phyloP scores from a whole-genome alignment of 2,329 filamentous ascomycete genomes.

The Alternaria triticimaculans region DNA sequence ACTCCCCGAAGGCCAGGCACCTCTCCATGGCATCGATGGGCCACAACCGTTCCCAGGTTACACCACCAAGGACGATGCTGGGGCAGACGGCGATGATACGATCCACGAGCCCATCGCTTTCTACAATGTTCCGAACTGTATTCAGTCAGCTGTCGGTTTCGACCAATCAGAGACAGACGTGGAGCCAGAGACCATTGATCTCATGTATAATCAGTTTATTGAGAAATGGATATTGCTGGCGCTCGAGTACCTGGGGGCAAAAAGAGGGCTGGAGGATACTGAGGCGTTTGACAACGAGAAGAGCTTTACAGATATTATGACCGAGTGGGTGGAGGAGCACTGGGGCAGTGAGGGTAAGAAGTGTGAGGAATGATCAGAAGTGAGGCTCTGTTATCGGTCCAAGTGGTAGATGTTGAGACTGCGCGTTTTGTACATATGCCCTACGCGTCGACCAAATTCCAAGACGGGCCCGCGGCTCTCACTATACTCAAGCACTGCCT shows the following conservation, averaged over 20 bases:
- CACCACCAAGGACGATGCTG: constrained; percentile 85
- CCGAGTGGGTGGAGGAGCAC: constrained; percentile 64
- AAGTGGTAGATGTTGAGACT: background rate
- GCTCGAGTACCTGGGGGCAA: constrained; percentile 66
- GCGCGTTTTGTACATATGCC: background rate
- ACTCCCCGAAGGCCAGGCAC: constrained; percentile 16
- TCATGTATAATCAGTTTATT: constrained; percentile 93
- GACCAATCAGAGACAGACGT: constrained; percentile 28
- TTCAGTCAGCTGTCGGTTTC: constrained; percentile 73
- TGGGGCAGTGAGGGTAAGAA: constrained; percentile 52
- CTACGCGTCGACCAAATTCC: background rate
- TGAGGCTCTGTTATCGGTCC: background rate
- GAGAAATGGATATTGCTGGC: constrained; percentile 81
- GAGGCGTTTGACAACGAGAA: constrained; percentile 59
- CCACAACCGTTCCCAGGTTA: constrained; percentile 73
- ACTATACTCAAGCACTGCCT: background rate
- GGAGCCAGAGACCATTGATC: constrained; percentile 76
- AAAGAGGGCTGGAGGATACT: constrained; percentile 59
- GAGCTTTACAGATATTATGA: constrained; percentile 64
- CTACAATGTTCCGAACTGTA: constrained; percentile 81
- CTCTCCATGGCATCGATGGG: constrained; percentile 7
- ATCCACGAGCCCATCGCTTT: constrained; percentile 77
- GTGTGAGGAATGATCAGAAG: constrained; percentile 1
- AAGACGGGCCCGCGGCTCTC: background rate
- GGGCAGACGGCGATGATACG: constrained; percentile 87